These are phyloP conservation scores for Candolleomyces eurysporus DNA, from an alignment of 768 basidiomycete species.

Conservation along the genomic window DNA sequence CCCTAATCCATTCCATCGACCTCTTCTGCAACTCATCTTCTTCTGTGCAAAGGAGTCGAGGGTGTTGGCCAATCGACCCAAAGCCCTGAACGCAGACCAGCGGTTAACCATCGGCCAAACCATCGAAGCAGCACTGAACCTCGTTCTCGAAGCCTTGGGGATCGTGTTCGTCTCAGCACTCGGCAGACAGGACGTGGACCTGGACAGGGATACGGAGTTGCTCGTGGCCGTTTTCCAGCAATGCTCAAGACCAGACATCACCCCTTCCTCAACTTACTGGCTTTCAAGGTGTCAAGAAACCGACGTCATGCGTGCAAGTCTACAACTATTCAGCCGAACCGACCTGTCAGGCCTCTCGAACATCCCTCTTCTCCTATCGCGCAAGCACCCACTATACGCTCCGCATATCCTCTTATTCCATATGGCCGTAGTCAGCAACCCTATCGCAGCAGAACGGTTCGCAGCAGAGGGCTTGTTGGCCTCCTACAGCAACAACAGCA, in stretches of 20 bases:
- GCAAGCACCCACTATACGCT: slow-evolving; percentile 68
- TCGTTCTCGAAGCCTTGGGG: slow-evolving; percentile 68
- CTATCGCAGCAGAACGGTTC: slow-evolving; percentile 78
- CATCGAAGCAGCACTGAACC: slow-evolving; percentile 58
- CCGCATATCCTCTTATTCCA: slow-evolving; percentile 84
- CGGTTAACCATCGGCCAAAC: slow-evolving; percentile 57
- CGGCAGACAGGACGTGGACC: slow-evolving; percentile 53
- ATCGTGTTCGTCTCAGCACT: slow-evolving; percentile 65
- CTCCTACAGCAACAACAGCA: slow-evolving; percentile 80
- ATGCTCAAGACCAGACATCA: slow-evolving; percentile 67
- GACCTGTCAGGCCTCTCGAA: slow-evolving; percentile 73
- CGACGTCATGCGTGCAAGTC: slow-evolving; percentile 70
- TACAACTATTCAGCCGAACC: slow-evolving; percentile 67
- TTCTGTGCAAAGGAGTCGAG: slow-evolving; percentile 70
- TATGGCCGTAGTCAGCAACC: slow-evolving; percentile 75
- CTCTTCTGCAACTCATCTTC: slow-evolving; percentile 76
- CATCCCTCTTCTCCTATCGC: slow-evolving; percentile 55
- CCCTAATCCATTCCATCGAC: slow-evolving; percentile 72
- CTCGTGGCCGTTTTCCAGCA: slow-evolving; percentile 83
- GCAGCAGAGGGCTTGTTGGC: slow-evolving; percentile 79
- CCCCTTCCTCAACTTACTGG: slow-evolving; percentile 72
- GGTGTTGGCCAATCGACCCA: slow-evolving; percentile 45
- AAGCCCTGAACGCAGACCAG: slow-evolving; percentile 56
- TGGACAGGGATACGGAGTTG: slow-evolving; percentile 80
- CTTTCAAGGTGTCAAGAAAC: slow-evolving; percentile 77